Evolutionary conservation across 495 filamentous ascomycete genomes (phyloP).

Genomic region (Tuber brumale): DNA sequence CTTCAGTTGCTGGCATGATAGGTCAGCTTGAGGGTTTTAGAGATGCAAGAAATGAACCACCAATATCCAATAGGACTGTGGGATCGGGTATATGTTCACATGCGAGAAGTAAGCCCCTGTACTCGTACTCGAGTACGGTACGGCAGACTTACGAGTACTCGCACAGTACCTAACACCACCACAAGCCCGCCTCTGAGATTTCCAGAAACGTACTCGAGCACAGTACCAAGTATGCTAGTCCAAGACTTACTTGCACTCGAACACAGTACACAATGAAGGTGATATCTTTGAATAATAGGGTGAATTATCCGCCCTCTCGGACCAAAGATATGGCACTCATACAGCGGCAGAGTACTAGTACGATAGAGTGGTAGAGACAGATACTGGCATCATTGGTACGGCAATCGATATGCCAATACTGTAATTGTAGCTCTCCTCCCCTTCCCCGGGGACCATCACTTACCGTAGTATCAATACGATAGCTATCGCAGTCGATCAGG

Average conservation of each 20-base stretch:
- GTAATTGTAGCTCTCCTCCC: background rate
- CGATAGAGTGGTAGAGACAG: background rate
- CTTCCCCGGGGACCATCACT: background rate
- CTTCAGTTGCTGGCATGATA: conserved; percentile 1
- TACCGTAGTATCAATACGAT: background rate
- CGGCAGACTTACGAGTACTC: background rate
- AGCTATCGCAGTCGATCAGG: background rate
- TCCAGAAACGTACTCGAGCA: background rate
- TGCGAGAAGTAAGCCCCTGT: background rate
- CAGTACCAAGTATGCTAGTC: background rate
- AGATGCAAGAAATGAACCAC: background rate
- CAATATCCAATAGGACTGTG: background rate
- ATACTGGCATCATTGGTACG: background rate
- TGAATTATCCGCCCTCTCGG: background rate
- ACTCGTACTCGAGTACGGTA: background rate
- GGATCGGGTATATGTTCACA: background rate
- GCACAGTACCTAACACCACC: background rate
- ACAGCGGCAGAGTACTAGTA: background rate
- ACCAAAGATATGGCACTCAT: background rate
- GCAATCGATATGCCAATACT: background rate
- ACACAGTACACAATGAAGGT: too few species aligned
- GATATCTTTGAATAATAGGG: background rate
- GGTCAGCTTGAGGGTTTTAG: conserved; percentile 2
- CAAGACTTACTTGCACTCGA: background rate
- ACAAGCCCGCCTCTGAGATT: background rate